A percentile compares a stretch with the other conserved stretches of the same genome.
Evolutionary conservation across 208 protist species (phyloP).

Genomic region (Leishmania arabica): DNA sequence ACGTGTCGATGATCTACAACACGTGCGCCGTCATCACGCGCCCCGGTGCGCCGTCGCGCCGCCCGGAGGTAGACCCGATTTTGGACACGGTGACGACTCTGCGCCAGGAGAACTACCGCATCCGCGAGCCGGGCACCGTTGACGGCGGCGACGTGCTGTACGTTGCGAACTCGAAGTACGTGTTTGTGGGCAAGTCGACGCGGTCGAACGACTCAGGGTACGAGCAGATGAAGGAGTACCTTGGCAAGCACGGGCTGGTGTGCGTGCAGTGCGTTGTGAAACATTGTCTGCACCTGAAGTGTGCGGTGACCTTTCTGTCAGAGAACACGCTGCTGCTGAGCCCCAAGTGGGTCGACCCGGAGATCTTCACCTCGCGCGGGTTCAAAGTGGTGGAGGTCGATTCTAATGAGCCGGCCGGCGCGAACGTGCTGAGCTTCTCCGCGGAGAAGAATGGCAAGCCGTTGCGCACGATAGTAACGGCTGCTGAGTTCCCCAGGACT

Average conservation of each 20-base stretch:
- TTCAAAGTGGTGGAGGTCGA: constrained; percentile 43
- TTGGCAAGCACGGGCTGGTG: constrained; percentile 45
- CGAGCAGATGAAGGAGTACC: constrained; percentile 49
- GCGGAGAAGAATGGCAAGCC: constrained; percentile 26
- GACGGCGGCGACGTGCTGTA: constrained; percentile 57
- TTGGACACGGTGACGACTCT: constrained; percentile 32
- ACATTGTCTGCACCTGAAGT: constrained; percentile 54
- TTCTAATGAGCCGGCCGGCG: constrained; percentile 34
- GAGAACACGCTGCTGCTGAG: constrained; percentile 45
- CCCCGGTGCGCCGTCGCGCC: constrained; percentile 44
- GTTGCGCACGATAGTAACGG: constrained; percentile 37
- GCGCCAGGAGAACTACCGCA: constrained; percentile 39
- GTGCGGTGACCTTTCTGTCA: constrained; percentile 34
- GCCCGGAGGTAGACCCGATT: constrained; percentile 46
- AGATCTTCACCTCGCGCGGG: constrained; percentile 48
- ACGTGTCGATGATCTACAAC: constrained; percentile 55
- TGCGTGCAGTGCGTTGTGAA: constrained; percentile 39
- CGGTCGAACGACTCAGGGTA: constrained; percentile 52
- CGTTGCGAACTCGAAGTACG: constrained; percentile 44
- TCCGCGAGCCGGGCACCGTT: constrained; percentile 42
- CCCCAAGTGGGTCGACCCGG: constrained; percentile 35
- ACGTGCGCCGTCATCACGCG: constrained; percentile 44
- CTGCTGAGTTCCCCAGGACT: constrained; percentile 35
- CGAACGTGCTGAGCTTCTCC: constrained; percentile 42
- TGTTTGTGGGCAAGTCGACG: constrained; percentile 55